These are phyloP conservation scores for Puccinellia tenuiflora DNA, from an alignment of 176 grass and related monocot species.

Conservation along the genomic window DNA sequence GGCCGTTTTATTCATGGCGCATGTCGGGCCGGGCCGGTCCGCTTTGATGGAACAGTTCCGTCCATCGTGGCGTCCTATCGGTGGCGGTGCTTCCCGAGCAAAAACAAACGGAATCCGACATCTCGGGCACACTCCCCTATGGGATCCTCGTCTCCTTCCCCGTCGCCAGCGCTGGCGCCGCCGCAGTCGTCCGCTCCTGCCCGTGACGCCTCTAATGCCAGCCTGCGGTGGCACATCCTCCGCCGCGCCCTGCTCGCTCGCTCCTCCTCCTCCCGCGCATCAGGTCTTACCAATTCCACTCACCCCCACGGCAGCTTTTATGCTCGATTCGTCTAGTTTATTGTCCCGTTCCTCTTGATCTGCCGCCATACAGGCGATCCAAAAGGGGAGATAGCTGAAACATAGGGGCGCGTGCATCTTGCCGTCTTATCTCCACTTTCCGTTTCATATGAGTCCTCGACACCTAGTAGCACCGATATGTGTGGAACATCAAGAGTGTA, in stretches of 20 bases:
- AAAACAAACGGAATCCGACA: not conserved
- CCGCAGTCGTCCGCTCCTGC: not conserved
- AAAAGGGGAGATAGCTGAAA: not conserved
- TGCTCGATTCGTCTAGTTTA: not conserved
- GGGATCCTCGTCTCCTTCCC: constrained; percentile 19
- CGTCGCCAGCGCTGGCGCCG: not conserved
- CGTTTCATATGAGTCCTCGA: not conserved
- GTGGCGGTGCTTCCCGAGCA: not conserved
- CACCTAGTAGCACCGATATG: not conserved
- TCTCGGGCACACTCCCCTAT: constrained; percentile 8
- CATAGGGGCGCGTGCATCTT: not conserved
- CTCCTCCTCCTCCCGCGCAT: constrained; percentile 17
- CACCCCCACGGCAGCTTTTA: not conserved
- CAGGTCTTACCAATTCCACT: constrained; percentile 21
- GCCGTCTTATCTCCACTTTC: not conserved
- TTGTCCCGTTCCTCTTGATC: not conserved
- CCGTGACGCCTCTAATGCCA: constrained; percentile 34
- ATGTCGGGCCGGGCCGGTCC: too few relatives aligned
- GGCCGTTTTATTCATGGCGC: too few relatives aligned
- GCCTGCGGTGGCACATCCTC: constrained; percentile 61
- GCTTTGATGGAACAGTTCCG: too few relatives aligned
- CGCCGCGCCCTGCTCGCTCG: constrained; percentile 43
- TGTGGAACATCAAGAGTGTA: not conserved
- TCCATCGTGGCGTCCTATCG: not conserved
- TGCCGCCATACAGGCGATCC: not conserved